Conservation (phyloP, 2,329 filamentous ascomycete species). For the Rachicladosporium sp. region DNA sequence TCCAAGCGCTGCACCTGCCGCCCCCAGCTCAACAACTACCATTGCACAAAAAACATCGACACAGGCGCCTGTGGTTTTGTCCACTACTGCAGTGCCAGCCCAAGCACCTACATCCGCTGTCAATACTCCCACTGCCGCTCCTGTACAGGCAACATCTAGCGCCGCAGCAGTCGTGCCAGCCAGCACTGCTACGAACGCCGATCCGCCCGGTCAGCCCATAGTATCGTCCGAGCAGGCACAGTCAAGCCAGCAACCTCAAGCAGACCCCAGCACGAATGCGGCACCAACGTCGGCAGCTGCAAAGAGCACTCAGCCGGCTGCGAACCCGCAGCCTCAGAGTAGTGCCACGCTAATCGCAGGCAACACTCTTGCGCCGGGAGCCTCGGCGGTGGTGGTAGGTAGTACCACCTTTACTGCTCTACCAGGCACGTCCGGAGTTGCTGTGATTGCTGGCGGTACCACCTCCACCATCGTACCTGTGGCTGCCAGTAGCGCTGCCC, state of each 20-base stretch:
- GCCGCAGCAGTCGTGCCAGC: slow-evolving; percentile 12
- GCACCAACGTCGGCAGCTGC: slow-evolving; percentile 21
- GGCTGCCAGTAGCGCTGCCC: too few relatives aligned
- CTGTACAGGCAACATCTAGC: slow-evolving; percentile 13
- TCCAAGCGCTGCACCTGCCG: too few relatives aligned
- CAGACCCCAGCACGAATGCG: slow-evolving; percentile 14
- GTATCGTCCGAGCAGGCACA: too few relatives aligned
- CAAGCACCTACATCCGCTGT: slow-evolving; percentile 14
- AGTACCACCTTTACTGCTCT: slow-evolving; percentile 20
- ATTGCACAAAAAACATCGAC: too few relatives aligned
- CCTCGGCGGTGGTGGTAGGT: slow-evolving; percentile 25
- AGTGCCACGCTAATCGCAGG: slow-evolving; percentile 25
- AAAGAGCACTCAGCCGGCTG: slow-evolving; percentile 25
- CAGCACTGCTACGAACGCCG: slow-evolving; percentile 5
- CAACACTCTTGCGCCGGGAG: slow-evolving; percentile 24
- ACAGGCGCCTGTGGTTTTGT: too few relatives aligned
- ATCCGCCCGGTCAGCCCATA: not conserved
- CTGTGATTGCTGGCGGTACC: not conserved
- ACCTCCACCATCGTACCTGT: too few relatives aligned
- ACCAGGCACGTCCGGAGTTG: slow-evolving; percentile 12
- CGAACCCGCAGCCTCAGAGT: not conserved
- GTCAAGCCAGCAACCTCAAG: slow-evolving; percentile 18
- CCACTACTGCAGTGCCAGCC: slow-evolving; percentile 1
- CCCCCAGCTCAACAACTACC: too few relatives aligned
- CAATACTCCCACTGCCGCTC: slow-evolving; percentile 15